phyloP scores from a whole-genome alignment of 108 stramenopile species.

The Stephanodiscus triporus region DNA sequence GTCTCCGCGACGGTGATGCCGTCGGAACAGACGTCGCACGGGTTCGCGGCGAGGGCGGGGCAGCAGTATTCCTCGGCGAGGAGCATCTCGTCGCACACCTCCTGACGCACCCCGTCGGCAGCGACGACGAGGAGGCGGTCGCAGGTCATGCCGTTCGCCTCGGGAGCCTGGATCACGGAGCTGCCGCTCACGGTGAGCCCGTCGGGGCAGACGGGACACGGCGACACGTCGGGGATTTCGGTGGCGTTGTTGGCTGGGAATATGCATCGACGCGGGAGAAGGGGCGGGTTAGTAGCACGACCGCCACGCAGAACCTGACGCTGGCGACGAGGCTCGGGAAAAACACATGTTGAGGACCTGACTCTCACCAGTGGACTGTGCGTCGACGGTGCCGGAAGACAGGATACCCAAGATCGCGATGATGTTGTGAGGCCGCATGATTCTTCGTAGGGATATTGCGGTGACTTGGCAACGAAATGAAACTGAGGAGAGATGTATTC shows the following conservation, averaged over 20 bases:
- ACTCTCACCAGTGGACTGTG: neutral
- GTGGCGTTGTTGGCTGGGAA: neutral
- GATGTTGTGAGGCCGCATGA: neutral
- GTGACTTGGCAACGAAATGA: neutral
- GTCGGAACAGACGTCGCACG: neutral
- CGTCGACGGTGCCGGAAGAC: neutral
- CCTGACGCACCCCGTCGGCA: neutral
- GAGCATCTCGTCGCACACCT: neutral
- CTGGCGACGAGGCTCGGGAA: too few relatives aligned
- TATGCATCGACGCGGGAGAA: too few relatives aligned
- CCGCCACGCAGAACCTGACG: too few relatives aligned
- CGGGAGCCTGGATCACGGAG: neutral
- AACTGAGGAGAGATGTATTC: too few relatives aligned
- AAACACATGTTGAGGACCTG: neutral
- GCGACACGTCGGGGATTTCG: slow-evolving; percentile 1
- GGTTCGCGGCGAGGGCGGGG: neutral
- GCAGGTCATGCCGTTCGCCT: neutral
- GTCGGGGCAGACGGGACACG: slow-evolving; percentile 3
- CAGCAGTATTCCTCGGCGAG: slow-evolving; percentile 3
- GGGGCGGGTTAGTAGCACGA: too few relatives aligned
- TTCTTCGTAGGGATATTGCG: neutral
- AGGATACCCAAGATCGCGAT: neutral
- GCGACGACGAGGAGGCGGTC: neutral
- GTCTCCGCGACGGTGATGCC: neutral
- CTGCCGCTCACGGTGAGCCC: slow-evolving; percentile 1